A percentile compares a stretch with the other conserved stretches of the same genome.
Conservation (phyloP, 2,329 filamentous ascomycete genomes). For the Fusarium brachygibbosum region DNA sequence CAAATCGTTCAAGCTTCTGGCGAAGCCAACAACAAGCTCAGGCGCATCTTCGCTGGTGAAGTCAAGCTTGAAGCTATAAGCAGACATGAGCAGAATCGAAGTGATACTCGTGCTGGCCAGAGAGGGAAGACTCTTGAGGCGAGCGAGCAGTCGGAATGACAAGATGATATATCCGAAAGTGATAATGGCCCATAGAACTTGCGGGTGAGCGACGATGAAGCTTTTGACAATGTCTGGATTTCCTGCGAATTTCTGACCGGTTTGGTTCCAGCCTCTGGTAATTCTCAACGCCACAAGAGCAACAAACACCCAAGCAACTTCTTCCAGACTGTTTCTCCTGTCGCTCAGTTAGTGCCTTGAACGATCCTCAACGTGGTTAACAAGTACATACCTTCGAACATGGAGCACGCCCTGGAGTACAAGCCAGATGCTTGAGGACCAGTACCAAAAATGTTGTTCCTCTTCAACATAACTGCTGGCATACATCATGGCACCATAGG, state of each 20-base stretch:
- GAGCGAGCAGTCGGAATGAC: slow-evolving; percentile 60
- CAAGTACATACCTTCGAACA: slow-evolving; percentile 56
- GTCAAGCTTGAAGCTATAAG: slow-evolving; percentile 87
- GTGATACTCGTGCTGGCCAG: slow-evolving; percentile 58
- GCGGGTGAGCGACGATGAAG: slow-evolving; percentile 74
- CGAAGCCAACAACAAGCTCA: slow-evolving; percentile 74
- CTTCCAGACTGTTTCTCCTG: slow-evolving; percentile 49
- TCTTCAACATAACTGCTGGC: slow-evolving; percentile 98
- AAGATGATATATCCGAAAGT: slow-evolving; percentile 76
- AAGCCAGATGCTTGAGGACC: slow-evolving; percentile 81
- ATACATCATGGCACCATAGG: slow-evolving; percentile 93
- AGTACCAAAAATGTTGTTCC: slow-evolving; percentile 99
- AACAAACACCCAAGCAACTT: slow-evolving; percentile 54
- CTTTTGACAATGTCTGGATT: slow-evolving; percentile 85
- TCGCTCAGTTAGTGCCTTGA: slow-evolving; percentile 18
- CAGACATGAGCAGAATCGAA: slow-evolving; percentile 62
- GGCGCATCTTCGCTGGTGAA: slow-evolving; percentile 91
- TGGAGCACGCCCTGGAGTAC: slow-evolving; percentile 65
- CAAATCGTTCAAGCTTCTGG: slow-evolving; percentile 56
- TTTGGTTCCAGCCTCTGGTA: slow-evolving; percentile 91
- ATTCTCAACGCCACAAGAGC: slow-evolving; percentile 75
- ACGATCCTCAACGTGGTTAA: too few relatives aligned
- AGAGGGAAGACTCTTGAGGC: slow-evolving; percentile 59
- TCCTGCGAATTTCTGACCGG: slow-evolving; percentile 95
- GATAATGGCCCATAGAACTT: slow-evolving; percentile 81